Conservation (phyloP, 2,329 filamentous ascomycete genomes). For the Fusarium sororula region DNA sequence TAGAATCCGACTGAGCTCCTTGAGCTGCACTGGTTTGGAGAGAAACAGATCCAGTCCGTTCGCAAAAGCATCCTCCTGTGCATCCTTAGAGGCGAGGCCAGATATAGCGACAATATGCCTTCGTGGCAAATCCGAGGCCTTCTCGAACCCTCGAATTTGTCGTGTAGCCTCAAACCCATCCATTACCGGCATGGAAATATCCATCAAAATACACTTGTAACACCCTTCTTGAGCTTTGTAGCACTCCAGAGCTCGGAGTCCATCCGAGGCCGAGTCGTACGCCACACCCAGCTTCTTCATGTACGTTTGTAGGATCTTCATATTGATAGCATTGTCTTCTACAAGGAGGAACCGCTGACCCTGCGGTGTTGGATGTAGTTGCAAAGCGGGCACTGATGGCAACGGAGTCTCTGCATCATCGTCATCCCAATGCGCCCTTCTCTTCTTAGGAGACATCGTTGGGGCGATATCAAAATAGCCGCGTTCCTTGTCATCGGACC, state of each 20-base stretch:
- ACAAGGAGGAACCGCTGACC: constrained; percentile 47
- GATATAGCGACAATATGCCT: constrained; percentile 63
- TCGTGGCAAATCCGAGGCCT: constrained; percentile 49
- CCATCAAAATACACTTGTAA: constrained; percentile 52
- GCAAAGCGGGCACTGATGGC: background rate
- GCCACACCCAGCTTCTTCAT: constrained; percentile 46
- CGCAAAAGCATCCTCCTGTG: constrained; percentile 62
- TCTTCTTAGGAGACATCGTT: constrained; percentile 2
- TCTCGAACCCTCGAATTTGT: constrained; percentile 59
- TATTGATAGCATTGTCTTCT: constrained; percentile 54
- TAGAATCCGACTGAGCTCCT: constrained; percentile 46
- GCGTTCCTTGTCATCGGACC: background rate
- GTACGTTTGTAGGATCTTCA: constrained; percentile 47
- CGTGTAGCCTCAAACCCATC: constrained; percentile 63
- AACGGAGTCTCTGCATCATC: background rate
- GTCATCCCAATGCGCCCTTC: background rate
- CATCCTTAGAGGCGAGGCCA: constrained; percentile 59
- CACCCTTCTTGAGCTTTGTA: constrained; percentile 35
- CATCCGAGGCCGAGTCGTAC: constrained; percentile 46
- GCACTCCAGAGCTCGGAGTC: constrained; percentile 46
- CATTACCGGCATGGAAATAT: constrained; percentile 68
- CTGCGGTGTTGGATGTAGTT: background rate
- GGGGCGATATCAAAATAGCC: constrained; percentile 6
- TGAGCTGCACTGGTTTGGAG: constrained; percentile 61
- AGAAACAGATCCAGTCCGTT: constrained; percentile 65